These are phyloP conservation scores for Filobasidium uniguttulatum DNA, from an alignment of 1,284 basidiomycete species.

Conservation along the genomic window DNA sequence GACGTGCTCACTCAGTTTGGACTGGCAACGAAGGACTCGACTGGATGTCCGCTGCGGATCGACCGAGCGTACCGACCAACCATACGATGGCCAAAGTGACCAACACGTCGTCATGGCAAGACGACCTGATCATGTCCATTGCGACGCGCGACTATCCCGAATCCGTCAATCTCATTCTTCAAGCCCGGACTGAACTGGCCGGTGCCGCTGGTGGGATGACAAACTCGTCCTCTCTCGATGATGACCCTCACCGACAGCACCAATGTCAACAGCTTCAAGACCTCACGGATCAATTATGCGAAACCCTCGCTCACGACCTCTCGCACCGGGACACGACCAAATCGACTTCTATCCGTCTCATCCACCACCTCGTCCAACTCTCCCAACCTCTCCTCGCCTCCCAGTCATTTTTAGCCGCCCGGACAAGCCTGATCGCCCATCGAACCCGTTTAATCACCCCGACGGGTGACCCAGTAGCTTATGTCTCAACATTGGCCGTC, in stretches of 20 bases:
- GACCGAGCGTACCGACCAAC: too few species aligned
- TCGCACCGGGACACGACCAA: constrained; percentile 65
- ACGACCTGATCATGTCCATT: constrained; percentile 81
- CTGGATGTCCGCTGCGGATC: too few species aligned
- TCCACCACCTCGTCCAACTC: constrained; percentile 58
- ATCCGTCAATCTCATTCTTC: constrained; percentile 68
- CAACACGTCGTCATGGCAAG: too few species aligned
- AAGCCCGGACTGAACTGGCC: too few species aligned
- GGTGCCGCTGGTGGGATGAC: too few species aligned
- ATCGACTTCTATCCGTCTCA: constrained; percentile 54
- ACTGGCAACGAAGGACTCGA: too few species aligned
- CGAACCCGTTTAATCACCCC: constrained; percentile 75
- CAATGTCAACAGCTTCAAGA: too few species aligned
- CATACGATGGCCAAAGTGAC: too few species aligned
- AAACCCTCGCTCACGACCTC: constrained; percentile 60
- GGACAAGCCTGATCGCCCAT: constrained; percentile 59
- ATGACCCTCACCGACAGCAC: constrained; percentile 6
- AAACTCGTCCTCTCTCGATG: background rate
- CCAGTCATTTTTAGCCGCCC: constrained; percentile 66
- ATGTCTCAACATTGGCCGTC: constrained; percentile 35
- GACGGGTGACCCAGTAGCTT: constrained; percentile 55
- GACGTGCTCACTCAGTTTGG: background rate
- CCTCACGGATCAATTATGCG: too few species aligned
- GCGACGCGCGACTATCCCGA: constrained; percentile 78
- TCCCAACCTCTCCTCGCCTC: constrained; percentile 66